These are phyloP conservation scores for Leavenworthia alabamica DNA, from an alignment of 345 rosid species.

Conservation along the genomic window DNA sequence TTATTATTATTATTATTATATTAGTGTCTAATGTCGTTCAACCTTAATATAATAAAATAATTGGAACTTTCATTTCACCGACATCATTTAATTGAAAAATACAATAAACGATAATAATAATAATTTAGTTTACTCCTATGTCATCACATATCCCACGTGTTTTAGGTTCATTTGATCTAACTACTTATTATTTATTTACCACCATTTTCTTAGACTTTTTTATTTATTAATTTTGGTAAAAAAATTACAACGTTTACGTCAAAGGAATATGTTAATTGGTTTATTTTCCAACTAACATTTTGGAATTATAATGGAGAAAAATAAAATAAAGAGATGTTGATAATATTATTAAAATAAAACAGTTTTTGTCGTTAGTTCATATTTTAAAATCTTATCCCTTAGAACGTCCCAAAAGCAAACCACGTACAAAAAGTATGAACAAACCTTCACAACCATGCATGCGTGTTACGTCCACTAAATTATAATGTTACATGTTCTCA, in stretches of 20 bases:
- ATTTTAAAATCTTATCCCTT: background rate
- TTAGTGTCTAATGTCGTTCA: no score
- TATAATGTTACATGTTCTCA: background rate
- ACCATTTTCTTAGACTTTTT: no score
- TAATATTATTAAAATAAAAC: background rate
- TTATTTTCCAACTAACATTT: background rate
- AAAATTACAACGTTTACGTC: background rate
- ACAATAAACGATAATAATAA: no score
- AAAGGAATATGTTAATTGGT: background rate
- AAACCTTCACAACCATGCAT: background rate
- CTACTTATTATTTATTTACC: no score
- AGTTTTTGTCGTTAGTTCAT: background rate
- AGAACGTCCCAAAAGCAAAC: background rate
- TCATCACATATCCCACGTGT: no score
- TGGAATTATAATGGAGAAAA: background rate
- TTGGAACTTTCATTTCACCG: no score
- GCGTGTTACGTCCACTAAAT: background rate
- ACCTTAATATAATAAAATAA: no score
- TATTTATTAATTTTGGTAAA: no score
- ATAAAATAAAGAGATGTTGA: background rate
- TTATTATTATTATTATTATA: no score
- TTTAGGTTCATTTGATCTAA: no score
- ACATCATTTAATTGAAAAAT: no score
- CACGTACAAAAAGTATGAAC: background rate
- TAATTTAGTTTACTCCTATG: no score